Evolutionary conservation across 495 filamentous ascomycete species (phyloP), one percentile per base, ranked within the genome.

Genomic region (Podospora tetraspora): DNA sequence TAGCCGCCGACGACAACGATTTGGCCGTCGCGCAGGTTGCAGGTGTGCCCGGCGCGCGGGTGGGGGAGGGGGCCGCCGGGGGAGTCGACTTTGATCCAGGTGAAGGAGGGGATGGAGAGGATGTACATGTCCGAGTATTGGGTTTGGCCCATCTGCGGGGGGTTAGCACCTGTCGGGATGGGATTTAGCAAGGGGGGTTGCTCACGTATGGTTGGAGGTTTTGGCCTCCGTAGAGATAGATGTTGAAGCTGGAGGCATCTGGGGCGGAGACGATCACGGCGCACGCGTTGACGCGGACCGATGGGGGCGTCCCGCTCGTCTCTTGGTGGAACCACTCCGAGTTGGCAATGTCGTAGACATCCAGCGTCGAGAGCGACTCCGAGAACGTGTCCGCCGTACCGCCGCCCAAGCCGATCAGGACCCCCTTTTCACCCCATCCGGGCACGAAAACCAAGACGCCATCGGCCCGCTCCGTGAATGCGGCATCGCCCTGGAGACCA

Each of bases 101-200:
- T 90, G 71, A 93, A 90, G 12, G 83, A 78, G 0, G 91, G 91
- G 60, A 93, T 82, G n/a, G 87, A 89, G 24, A 93, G 81, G 63
- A 93, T 91, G 86, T 89, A 92, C 80, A 91, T 88, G 72, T 93
- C 91, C 59, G 83, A 82, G 76, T 91, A 92, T 70, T 92, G 88
- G 4, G 76, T 85, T 76, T 91, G 63, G 80, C 72, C 23, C 25
- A 9, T n/a, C 2, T 23, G 29, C 3, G 16, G 2, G 2, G 21
- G 23, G 23, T 43, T 32, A 61, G 65, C n/a, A n/a, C n/a, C n/a
- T 25, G 19, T 12, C 1, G 16, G 16, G 19, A 23, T 0, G 11
- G 22, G 13, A 1, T 2, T 25, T 2, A 19, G 16, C 0, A n/a
- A 52, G 19, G 19, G 19, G 60, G 8, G 32, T 56, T 25, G 69